A percentile compares a stretch with the other conserved stretches of the same genome.
These are phyloP conservation scores for Ziziphus jujuba DNA, from an alignment of 306 rosid species.

Conservation along the genomic window DNA sequence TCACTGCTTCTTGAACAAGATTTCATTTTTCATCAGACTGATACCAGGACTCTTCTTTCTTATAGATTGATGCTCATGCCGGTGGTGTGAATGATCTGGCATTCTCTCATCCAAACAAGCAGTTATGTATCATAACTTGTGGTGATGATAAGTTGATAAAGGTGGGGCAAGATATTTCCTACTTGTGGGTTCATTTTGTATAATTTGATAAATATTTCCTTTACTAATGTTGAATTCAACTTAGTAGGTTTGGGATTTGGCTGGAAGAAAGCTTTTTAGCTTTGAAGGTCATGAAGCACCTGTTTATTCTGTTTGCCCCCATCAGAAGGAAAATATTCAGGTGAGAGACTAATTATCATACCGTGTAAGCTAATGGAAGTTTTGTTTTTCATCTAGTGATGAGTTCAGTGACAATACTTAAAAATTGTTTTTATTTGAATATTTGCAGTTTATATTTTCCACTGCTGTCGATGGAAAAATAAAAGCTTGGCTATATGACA, in stretches of 20 bases:
- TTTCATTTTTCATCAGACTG: constrained; percentile 21
- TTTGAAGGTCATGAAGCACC: constrained; percentile 80
- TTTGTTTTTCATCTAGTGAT: no score
- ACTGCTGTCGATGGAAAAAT: constrained; percentile 75
- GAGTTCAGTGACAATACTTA: neutral
- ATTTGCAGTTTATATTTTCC: constrained; percentile 67
- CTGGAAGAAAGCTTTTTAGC: constrained; percentile 50
- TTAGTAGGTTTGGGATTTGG: constrained; percentile 64
- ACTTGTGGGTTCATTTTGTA: neutral
- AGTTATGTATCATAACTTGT: constrained; percentile 66
- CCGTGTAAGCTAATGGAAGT: no score
- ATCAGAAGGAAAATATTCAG: constrained; percentile 73
- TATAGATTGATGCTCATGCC: constrained; percentile 77
- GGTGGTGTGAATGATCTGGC: constrained; percentile 94
- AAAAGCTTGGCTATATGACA: constrained; percentile 73
- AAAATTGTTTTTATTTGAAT: neutral
- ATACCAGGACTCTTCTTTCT: constrained; percentile 24
- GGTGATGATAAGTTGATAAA: constrained; percentile 73
- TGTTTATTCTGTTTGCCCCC: constrained; percentile 73
- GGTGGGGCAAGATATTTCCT: constrained; percentile 23
- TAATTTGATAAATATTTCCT: neutral
- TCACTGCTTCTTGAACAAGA: constrained; percentile 21
- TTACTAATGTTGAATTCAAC: constrained; percentile 6
- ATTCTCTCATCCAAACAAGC: constrained; percentile 81
- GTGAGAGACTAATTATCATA: constrained; percentile 23